These are phyloP conservation scores for Phaffomyces antillensis DNA, from an alignment of 805 yeast genomes.

Conservation along the genomic window DNA sequence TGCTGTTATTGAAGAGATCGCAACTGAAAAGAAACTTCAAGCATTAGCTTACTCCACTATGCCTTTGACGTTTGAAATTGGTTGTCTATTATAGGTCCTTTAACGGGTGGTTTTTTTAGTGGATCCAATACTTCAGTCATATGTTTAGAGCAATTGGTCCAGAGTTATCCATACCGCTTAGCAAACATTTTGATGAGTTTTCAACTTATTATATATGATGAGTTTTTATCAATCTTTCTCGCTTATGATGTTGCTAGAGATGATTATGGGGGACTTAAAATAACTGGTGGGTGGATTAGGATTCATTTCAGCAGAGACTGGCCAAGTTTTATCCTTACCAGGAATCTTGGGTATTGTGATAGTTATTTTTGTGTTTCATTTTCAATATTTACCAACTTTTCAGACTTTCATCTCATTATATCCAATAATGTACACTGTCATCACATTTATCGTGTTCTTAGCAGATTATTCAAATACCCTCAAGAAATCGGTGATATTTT, in stretches of 20 bases:
- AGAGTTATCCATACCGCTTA: constrained; percentile 41
- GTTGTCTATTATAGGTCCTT: constrained; percentile 55
- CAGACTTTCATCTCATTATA: constrained; percentile 9
- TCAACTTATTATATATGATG: constrained; percentile 42
- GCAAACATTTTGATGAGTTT: constrained; percentile 45
- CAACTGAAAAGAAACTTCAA: constrained; percentile 49
- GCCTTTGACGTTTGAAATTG: constrained; percentile 56
- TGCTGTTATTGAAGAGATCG: constrained; percentile 56
- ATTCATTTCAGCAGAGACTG: constrained; percentile 15
- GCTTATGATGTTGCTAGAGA: constrained; percentile 27
- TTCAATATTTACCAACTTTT: constrained; percentile 14
- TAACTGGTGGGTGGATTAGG: constrained; percentile 19
- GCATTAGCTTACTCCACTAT: constrained; percentile 55
- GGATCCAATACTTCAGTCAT: constrained; percentile 22
- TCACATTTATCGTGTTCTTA: constrained; percentile 15
- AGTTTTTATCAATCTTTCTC: constrained; percentile 48
- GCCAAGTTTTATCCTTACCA: constrained; percentile 15
- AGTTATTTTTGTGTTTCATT: constrained; percentile 13
- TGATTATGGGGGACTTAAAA: constrained; percentile 12
- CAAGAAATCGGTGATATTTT: constrained; percentile 17
- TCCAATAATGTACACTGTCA: constrained; percentile 12
- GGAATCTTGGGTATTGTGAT: constrained; percentile 15
- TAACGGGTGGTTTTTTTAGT: constrained; percentile 48
- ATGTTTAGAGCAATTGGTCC: constrained; percentile 24
- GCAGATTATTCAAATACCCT: constrained; percentile 13